These are phyloP conservation scores for Pelargonium fulgidum DNA, from an alignment of 441 rosid genomes.

Conservation along the genomic window DNA sequence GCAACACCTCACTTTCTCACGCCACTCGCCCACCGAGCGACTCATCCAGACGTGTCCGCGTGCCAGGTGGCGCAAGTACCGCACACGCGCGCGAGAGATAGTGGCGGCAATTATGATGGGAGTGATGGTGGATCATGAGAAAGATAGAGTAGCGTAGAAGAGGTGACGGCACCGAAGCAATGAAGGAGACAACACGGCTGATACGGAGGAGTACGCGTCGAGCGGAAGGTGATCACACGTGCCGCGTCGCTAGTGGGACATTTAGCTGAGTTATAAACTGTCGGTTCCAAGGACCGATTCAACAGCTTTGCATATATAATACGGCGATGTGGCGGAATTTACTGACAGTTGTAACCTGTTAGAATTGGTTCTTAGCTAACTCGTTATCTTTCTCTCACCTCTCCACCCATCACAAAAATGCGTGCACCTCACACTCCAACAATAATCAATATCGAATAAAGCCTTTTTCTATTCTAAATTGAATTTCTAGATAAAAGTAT, in stretches of 20 bases:
- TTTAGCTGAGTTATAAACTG: background rate
- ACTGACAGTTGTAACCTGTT: background rate
- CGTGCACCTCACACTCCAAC: too few relatives aligned
- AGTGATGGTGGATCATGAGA: background rate
- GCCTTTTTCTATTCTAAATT: too few relatives aligned
- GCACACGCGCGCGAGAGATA: too few relatives aligned
- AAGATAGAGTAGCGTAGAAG: background rate
- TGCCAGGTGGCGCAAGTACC: too few relatives aligned
- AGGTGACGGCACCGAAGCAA: slow-evolving; percentile 5
- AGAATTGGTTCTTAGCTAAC: background rate
- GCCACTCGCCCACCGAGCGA: too few relatives aligned
- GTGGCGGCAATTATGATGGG: too few relatives aligned
- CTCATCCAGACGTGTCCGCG: too few relatives aligned
- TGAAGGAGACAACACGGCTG: background rate
- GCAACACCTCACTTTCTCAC: too few relatives aligned
- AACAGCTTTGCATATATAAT: background rate
- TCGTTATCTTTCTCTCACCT: too few relatives aligned
- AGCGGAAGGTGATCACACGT: background rate
- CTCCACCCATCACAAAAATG: too few relatives aligned
- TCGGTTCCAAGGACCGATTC: slow-evolving; percentile 4
- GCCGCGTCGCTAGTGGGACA: background rate
- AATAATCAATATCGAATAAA: too few relatives aligned
- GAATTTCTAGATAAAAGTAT: too few relatives aligned
- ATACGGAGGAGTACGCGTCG: background rate
- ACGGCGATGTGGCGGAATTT: slow-evolving; percentile 6